Evolutionary conservation across 768 basidiomycete species (phyloP), one percentile per base, ranked within the genome.

Genomic region (Pleurotus pulmonarius): DNA sequence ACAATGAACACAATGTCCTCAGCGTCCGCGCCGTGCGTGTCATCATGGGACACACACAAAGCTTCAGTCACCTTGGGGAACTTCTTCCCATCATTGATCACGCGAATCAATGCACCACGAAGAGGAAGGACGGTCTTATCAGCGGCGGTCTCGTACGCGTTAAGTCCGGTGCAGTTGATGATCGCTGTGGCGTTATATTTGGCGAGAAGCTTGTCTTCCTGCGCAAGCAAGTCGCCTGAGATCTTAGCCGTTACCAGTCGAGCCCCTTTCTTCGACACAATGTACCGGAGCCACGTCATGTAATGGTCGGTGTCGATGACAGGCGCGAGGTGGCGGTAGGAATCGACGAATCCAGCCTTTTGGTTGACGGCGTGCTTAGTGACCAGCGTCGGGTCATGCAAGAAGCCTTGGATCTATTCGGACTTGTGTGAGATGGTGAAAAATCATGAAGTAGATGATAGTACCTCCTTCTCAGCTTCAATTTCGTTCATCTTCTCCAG

Each of bases 101-200:
- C 68, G 12, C 69, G 68, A 34, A 73, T 64, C 34, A 72, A 67
- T 7, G 69, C 73, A 4, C 74, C 74, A 7, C 74, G 70, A 4
- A 74, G 67, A 8, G 73, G 74, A 58, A 70, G 72, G 5, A 68
- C 66, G 3, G 64, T 66, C 26, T 61, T 47, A 60, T 76, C 75
- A 7, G 60, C 66, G 0, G 73, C 74, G 26, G 72, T 66, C 24
- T 69, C 63, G 13, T 60, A 57, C 13, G 66, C 64, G 4, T 65
- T 63, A 24, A 76, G 66, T 5, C 74, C 75, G 5, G 71, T 71
- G 18, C 68, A 69, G 58, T 76, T 70, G 46, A 76, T 66, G 57
- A 75, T 67, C 44, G 65, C 66, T 34, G 65, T 61, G 5, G 67
- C 70, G 15, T 49, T 55, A 60, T 65, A 74, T 41, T 65, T 58